These are phyloP conservation scores for Agapanthus africanus DNA, from an alignment of 106 monocot genomes.

Conservation along the genomic window DNA sequence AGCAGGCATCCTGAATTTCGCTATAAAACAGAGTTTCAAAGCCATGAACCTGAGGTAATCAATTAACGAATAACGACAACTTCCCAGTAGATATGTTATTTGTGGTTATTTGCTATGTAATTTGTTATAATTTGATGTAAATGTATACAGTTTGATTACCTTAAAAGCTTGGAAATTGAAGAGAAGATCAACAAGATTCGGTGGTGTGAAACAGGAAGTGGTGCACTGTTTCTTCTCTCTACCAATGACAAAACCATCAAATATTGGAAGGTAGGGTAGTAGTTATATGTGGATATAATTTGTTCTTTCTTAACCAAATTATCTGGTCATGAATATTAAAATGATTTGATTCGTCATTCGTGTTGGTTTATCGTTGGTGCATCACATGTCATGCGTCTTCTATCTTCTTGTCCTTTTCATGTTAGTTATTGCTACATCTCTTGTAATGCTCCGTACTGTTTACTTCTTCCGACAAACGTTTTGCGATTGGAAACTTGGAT, in stretches of 20 bases:
- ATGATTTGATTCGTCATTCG: no score
- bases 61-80: background rate
- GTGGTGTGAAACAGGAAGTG: conserved; percentile 53
- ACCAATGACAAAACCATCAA: conserved; percentile 80
- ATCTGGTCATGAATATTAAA: no score
- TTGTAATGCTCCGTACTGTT: no score
- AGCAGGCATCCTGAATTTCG: conserved; percentile 71
- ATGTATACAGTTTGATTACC: conserved; percentile 60
- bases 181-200: conserved; percentile 73
- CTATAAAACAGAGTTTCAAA: conserved; percentile 88
- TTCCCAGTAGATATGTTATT: no score
- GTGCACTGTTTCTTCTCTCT: conserved; percentile 58
- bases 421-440: no score
- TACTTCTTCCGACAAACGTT: no score
- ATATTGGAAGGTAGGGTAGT: conserved; percentile 67
- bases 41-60: conserved; percentile 81
- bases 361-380: background rate
- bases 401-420: background rate
- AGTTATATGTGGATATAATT: background rate
- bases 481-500: no score
- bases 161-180: conserved; percentile 84
- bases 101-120: no score
- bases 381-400: background rate
- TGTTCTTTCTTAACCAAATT: background rate
- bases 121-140: no score